A percentile compares a stretch with the other conserved stretches of the same genome.
These are phyloP conservation scores for Ramularia endophylla DNA, from an alignment of 2,329 filamentous ascomycete genomes.

Conservation along the genomic window DNA sequence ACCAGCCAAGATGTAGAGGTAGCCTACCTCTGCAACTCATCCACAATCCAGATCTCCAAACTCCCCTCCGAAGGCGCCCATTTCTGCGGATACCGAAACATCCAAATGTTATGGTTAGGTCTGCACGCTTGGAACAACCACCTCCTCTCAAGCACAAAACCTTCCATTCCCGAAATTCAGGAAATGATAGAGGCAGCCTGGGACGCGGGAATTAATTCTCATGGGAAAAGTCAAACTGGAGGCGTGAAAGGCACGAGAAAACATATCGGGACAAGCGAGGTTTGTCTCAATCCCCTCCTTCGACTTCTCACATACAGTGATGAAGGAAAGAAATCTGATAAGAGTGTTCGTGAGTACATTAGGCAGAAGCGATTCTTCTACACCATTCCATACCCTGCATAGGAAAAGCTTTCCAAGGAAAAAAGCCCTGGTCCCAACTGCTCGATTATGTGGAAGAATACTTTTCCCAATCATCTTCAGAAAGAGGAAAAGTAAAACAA, in stretches of 20 bases:
- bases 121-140: conserved; percentile 22
- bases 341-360: too few species aligned
- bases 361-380: conserved; percentile 67
- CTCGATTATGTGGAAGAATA: conserved; percentile 64
- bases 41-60: conserved; percentile 74
- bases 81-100: conserved; percentile 92
- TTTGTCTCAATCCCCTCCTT: not conserved
- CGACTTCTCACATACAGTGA: too few species aligned
- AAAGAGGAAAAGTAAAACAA: conserved; percentile 53
- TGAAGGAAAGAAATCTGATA: too few species aligned
- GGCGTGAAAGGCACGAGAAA: conserved; percentile 81
- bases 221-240: conserved; percentile 72
- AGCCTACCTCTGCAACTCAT: conserved; percentile 72
- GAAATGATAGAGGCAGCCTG: conserved; percentile 81
- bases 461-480: conserved; percentile 48
- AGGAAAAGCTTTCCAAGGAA: conserved; percentile 47
- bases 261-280: conserved; percentile 89
- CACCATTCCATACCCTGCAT: conserved; percentile 55
- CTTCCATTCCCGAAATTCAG: conserved; percentile 73
- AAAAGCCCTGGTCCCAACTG: conserved; percentile 50
- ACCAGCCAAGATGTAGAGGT: conserved; percentile 58
- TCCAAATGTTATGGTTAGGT: conserved; percentile 66
- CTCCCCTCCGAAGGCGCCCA: conserved; percentile 65
- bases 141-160: conserved; percentile 36
- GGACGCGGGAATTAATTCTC: conserved; percentile 73